Evolutionary conservation across 192 early-diverging fungal genomes (phyloP).

Genomic region (Gonapodya prolifera): DNA sequence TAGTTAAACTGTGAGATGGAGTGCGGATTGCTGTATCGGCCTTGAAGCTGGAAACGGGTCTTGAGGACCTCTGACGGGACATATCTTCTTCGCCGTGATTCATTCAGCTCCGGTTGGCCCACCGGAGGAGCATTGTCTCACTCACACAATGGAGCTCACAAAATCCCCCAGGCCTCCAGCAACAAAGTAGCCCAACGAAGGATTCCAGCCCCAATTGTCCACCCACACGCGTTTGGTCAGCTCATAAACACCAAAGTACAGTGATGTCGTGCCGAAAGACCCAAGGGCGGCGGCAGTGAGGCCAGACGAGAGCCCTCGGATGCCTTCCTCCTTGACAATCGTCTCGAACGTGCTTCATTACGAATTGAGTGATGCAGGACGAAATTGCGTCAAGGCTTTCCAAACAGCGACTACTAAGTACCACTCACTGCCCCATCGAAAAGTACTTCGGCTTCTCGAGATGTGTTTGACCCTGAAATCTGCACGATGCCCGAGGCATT

Average conservation of each 20-base stretch:
- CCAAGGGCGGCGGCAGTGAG: conserved; percentile 18
- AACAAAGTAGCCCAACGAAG: conserved; percentile 12
- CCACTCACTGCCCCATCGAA: background rate
- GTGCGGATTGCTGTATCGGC: background rate
- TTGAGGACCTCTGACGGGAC: background rate
- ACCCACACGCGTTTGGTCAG: conserved; percentile 16
- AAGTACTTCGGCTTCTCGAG: background rate
- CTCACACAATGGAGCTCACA: background rate
- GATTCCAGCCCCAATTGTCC: conserved; percentile 6
- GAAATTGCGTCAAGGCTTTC: background rate
- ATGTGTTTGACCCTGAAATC: background rate
- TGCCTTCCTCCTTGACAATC: conserved; percentile 20
- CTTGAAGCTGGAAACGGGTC: background rate
- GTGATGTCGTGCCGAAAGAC: conserved; percentile 14
- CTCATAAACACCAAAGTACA: conserved; percentile 29
- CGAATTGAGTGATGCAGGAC: background rate
- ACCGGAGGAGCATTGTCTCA: background rate
- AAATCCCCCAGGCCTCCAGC: conserved; percentile 22
- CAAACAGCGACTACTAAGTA: no score
- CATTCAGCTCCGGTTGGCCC: background rate
- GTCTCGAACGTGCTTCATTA: conserved; percentile 5
- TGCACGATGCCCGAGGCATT: background rate
- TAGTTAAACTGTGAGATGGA: background rate
- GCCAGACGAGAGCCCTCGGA: conserved; percentile 20
- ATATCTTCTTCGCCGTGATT: background rate